A percentile compares a stretch with the other conserved stretches of the same genome.
These are phyloP conservation scores for Yamadazyma insecticola DNA, from an alignment of 805 yeast genomes.

Conservation along the genomic window DNA sequence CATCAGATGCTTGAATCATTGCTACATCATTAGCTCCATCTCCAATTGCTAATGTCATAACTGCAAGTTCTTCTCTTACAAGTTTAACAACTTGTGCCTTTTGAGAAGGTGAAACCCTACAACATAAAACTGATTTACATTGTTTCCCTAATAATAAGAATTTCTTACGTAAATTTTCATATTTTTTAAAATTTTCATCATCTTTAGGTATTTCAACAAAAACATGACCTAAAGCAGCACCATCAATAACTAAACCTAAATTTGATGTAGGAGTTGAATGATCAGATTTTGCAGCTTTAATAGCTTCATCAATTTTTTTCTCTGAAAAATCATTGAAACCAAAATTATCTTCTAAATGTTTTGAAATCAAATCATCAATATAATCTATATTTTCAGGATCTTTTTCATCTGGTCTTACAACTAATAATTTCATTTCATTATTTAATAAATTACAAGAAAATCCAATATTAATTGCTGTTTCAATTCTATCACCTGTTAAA, in stretches of 20 bases:
- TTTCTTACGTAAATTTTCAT: slow-evolving; percentile 31
- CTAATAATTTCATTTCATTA: slow-evolving; percentile 63
- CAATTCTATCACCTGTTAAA: slow-evolving; percentile 76
- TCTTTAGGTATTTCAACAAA: slow-evolving; percentile 15
- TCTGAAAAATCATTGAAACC: slow-evolving; percentile 25
- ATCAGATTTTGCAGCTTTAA: slow-evolving; percentile 48
- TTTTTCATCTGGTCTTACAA: slow-evolving; percentile 55
- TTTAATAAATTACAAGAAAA: slow-evolving; percentile 70
- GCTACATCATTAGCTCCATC: slow-evolving; percentile 88
- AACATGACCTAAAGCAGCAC: slow-evolving; percentile 52
- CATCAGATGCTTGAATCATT: slow-evolving; percentile 82
- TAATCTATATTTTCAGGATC: slow-evolving; percentile 41
- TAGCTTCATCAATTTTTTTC: slow-evolving; percentile 27
- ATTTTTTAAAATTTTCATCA: slow-evolving; percentile 7
- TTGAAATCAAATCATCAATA: slow-evolving; percentile 38
- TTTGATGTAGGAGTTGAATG: slow-evolving; percentile 60
- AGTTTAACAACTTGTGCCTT: slow-evolving; percentile 69
- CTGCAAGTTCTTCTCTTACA: slow-evolving; percentile 60
- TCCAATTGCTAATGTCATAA: slow-evolving; percentile 78
- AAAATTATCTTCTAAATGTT: slow-evolving; percentile 46
- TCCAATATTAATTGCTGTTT: slow-evolving; percentile 81
- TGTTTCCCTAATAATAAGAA: slow-evolving; percentile 70
- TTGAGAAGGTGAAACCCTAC: slow-evolving; percentile 81
- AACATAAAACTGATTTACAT: slow-evolving; percentile 74
- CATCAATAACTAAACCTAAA: slow-evolving; percentile 66